Evolutionary conservation across 2,329 filamentous ascomycete genomes (phyloP).

Genomic region (Pseudocercospora musae): DNA sequence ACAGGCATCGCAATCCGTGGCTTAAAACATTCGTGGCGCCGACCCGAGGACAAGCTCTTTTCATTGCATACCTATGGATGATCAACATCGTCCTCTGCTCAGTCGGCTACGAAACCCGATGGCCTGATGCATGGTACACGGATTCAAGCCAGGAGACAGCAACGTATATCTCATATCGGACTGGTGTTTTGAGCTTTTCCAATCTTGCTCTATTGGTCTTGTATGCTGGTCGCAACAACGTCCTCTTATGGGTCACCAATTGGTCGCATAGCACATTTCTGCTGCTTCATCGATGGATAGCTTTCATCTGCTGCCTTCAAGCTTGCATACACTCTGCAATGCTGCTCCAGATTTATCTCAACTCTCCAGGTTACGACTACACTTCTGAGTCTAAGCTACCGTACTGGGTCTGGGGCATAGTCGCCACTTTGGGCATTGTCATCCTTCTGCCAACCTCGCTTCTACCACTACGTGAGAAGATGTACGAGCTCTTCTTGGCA

Average conservation of each 20-base stretch:
- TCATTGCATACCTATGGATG: constrained; percentile 30
- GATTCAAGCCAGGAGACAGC: neutral
- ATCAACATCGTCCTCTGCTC: constrained; percentile 34
- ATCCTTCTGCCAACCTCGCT: constrained; percentile 36
- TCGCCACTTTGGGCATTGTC: constrained; percentile 14
- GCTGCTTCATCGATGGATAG: constrained; percentile 51
- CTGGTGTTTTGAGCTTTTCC: constrained; percentile 42
- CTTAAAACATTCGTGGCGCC: constrained; percentile 22
- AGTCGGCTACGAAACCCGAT: constrained; percentile 22
- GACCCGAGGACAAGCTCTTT: constrained; percentile 28
- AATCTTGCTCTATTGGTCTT: constrained; percentile 45
- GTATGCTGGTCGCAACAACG: constrained; percentile 48
- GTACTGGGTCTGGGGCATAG: constrained; percentile 30
- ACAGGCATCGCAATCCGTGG: constrained; percentile 6
- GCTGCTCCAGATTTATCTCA: constrained; percentile 37
- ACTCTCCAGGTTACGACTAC: constrained; percentile 18
- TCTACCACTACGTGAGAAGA: constrained; percentile 38
- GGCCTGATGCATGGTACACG: constrained; percentile 31
- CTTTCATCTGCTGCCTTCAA: constrained; percentile 45
- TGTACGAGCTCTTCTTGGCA: constrained; percentile 48
- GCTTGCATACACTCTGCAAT: constrained; percentile 48
- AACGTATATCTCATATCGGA: constrained; percentile 38
- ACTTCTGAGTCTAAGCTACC: constrained; percentile 9
- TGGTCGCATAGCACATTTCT: constrained; percentile 51
- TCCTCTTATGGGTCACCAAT: constrained; percentile 49